Evolutionary conservation across 2,329 filamentous ascomycete genomes (phyloP), one percentile per base, ranked within the genome.

Genomic region (Colletotrichum costaricense): DNA sequence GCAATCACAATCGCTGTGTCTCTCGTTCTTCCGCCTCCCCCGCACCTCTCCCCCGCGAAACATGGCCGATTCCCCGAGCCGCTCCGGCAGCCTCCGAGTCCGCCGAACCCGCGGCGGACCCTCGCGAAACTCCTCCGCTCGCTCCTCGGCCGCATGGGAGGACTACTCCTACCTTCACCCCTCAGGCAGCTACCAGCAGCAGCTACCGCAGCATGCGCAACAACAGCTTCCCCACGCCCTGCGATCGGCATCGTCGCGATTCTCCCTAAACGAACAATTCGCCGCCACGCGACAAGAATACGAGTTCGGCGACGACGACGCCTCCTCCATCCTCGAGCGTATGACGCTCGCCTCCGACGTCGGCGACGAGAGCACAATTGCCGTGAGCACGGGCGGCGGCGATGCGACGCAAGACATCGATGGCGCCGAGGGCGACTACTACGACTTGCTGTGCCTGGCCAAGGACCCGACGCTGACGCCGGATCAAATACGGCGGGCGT

Each of bases 251-350:
- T 80, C 80, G 14, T 87, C 85, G 30, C 84, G 85, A 58, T 85
- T 84, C 78, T 88, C 86, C 3, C 80, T 88, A 59, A 83, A 82
- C 58, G 85, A 87, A 57, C 85, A 88, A 68, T 88, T 88, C 70
- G 85, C 86, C 24, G 79, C 84, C 46, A 88, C 86, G 6, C 80
- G 85, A 38, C 81, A 81, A 60, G 86, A 87, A 72, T 85, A 84
- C 63, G 85, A 86, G 60, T 85, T 87, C 64, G 86, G 82, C 75
- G 86, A 85, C 68, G 86, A 88, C 76, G 86, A 88, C 74, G 82
- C 80, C 24, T 86, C 84, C 54, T 87, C 85, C 22, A 78, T 86
- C 56, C 78, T 84, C 67, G 84, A 85, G 30, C 79, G 79, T 54
- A 76, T 77, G 52, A 80, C 78, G 8, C 49, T 78, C 56, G 76